Conservation (phyloP, 257 asterid genomes). For the Mentha longifolia region DNA sequence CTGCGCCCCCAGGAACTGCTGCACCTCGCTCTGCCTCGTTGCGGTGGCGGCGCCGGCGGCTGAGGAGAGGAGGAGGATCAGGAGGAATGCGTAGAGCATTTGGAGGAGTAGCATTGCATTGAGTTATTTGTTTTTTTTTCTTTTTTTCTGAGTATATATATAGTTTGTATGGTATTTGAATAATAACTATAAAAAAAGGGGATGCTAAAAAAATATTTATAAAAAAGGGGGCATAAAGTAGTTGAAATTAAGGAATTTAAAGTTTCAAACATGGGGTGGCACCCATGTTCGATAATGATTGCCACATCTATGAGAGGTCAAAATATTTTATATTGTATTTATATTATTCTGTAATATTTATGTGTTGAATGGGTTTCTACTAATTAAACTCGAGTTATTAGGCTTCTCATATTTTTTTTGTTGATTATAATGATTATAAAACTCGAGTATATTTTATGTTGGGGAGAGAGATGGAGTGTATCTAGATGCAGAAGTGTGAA, state of each 20-base stretch:
- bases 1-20: constrained; percentile 43
- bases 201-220: no score
- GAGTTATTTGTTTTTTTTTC: background rate
- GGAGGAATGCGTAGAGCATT: constrained; percentile 17
- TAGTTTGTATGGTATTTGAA: background rate
- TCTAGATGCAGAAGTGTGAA: constrained; percentile 16
- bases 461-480: background rate
- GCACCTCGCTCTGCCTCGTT: constrained; percentile 9
- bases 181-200: constrained; percentile 33
- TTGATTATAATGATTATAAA: no score
- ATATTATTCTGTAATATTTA: no score
- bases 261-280: constrained; percentile 59
- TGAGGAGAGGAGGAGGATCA: constrained; percentile 25
- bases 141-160: background rate
- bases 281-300: constrained; percentile 69
- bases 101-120: constrained; percentile 6
- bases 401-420: background rate
- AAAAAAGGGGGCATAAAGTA: constrained; percentile 35
- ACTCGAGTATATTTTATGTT: no score
- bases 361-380: background rate
- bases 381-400: no score
- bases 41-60: background rate
- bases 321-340: constrained; percentile 4
- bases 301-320: constrained; percentile 36
- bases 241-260: constrained; percentile 43